A percentile compares a stretch with the other conserved stretches of the same genome.
Conservation (phyloP, 257 asterid species). For the Nicotiana sylvestris region DNA sequence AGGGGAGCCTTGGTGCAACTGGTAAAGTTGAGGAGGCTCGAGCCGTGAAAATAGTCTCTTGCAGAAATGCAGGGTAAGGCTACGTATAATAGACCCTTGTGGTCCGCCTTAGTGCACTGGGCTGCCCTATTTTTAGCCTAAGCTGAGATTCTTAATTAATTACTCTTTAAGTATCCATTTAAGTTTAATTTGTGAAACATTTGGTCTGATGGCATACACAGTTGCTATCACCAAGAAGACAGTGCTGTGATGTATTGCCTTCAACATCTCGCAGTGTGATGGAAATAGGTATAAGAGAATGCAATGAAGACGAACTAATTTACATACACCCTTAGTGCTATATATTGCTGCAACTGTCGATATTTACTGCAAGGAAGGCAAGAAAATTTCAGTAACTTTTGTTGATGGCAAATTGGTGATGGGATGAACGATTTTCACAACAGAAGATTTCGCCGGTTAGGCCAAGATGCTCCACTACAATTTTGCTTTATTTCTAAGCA, state of each 20-base stretch:
- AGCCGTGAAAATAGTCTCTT: too few relatives aligned
- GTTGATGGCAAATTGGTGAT: background rate
- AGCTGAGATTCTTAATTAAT: background rate
- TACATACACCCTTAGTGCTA: background rate
- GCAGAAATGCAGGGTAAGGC: too few relatives aligned
- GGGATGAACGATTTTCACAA: background rate
- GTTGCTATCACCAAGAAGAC: slow-evolving; percentile 9
- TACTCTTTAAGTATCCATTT: background rate
- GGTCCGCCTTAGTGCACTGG: too few relatives aligned
- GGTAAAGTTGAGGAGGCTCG: too few relatives aligned
- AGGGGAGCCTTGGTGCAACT: too few relatives aligned
- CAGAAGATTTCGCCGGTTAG: background rate
- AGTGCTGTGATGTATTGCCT: background rate
- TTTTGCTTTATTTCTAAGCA: background rate
- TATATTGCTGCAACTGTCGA: background rate
- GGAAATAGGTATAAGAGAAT: slow-evolving; percentile 4
- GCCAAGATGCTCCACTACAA: background rate
- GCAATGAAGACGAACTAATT: slow-evolving; percentile 5
- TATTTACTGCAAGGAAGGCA: background rate
- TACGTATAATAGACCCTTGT: too few relatives aligned
- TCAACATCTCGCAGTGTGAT: background rate
- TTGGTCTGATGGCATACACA: slow-evolving; percentile 2
- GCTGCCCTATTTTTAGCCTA: background rate
- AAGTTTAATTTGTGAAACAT: background rate
- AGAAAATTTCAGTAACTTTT: background rate